phyloP scores from a whole-genome alignment of 768 basidiomycete species.

The Tremella fuciformis region DNA sequence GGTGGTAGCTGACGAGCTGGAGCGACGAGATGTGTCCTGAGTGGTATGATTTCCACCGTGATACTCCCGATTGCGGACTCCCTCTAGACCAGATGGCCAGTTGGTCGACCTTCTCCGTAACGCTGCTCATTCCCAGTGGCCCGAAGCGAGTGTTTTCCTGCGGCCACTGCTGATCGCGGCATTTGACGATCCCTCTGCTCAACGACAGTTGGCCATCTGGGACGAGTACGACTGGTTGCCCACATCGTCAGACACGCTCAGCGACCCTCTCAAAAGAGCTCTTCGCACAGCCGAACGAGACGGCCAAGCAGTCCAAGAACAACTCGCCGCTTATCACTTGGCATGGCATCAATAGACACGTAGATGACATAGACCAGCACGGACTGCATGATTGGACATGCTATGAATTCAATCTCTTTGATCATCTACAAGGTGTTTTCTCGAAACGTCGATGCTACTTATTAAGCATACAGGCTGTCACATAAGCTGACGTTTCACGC shows the following conservation, averaged over 20 bases:
- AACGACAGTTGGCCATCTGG: background rate
- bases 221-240: background rate
- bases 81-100: conserved; percentile 28
- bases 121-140: conserved; percentile 1
- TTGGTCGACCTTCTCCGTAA: background rate
- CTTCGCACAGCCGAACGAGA: too few relatives aligned
- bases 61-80: conserved; percentile 7
- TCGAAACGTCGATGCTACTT: background rate
- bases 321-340: too few relatives aligned
- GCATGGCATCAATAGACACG: too few relatives aligned
- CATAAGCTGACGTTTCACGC: conserved; percentile 7
- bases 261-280: too few relatives aligned
- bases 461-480: conserved; percentile 66
- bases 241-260: too few relatives aligned
- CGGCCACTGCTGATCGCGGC: background rate
- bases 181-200: background rate
- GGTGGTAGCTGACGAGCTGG: conserved; percentile 53
- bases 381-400: too few relatives aligned
- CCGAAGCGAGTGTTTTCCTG: conserved; percentile 7
- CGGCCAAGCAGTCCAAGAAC: too few relatives aligned
- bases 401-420: background rate
- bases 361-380: too few relatives aligned
- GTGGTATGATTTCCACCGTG: conserved; percentile 62
- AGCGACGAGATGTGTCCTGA: conserved; percentile 83
- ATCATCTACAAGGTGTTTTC: background rate